phyloP scores from a whole-genome alignment of 352 stramenopile genomes.

The Pythium volutum region DNA sequence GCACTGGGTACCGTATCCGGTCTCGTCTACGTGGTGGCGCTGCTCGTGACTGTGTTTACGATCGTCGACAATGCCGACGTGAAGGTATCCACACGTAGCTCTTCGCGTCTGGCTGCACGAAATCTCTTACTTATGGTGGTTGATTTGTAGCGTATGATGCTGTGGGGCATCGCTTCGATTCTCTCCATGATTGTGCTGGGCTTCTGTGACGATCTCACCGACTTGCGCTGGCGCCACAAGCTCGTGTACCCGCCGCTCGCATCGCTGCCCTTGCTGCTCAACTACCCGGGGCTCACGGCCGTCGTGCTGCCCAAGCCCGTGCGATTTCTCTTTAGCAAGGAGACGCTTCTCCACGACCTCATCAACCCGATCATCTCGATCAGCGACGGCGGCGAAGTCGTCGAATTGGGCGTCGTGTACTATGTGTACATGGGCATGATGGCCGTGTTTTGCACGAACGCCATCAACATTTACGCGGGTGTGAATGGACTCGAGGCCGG shows the following conservation, averaged over 20 bases:
- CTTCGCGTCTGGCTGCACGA: background rate
- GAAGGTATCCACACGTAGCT: constrained; percentile 28
- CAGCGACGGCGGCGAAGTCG: constrained; percentile 79
- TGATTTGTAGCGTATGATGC: constrained; percentile 61
- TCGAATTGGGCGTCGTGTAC: constrained; percentile 94
- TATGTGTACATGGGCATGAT: constrained; percentile 99
- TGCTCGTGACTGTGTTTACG: constrained; percentile 68
- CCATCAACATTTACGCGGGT: constrained; percentile 99
- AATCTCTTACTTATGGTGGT: background rate
- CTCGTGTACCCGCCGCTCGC: constrained; percentile 95
- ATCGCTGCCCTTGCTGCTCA: constrained; percentile 94
- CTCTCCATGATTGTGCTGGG: constrained; percentile 93
- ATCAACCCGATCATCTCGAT: constrained; percentile 63
- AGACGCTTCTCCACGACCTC: constrained; percentile 49
- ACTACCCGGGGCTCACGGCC: constrained; percentile 95
- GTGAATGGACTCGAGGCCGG: constrained; percentile 98
- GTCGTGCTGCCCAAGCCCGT: constrained; percentile 92
- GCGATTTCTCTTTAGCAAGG: constrained; percentile 70
- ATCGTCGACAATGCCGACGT: constrained; percentile 65
- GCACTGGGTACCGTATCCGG: constrained; percentile 86
- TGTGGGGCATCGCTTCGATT: constrained; percentile 79
- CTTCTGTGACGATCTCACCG: constrained; percentile 95
- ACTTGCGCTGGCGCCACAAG: constrained; percentile 96
- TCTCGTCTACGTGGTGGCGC: constrained; percentile 73
- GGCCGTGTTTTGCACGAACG: constrained; percentile 99